Evolutionary conservation across 352 stramenopile genomes (phyloP), one percentile per base, ranked within the genome.

Genomic region (Phytophthora sp.): DNA sequence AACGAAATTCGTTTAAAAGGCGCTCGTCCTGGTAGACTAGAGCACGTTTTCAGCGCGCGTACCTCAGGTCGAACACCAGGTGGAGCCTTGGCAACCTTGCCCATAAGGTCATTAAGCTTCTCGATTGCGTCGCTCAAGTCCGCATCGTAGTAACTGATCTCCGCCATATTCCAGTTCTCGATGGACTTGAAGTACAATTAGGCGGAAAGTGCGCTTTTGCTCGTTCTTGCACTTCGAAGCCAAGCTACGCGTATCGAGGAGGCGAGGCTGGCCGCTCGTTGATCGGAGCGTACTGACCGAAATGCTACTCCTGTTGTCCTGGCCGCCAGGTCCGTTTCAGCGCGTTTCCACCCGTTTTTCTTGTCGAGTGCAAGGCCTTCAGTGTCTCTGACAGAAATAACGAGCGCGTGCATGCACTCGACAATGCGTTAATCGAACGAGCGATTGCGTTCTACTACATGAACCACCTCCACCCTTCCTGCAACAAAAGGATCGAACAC

Each of bases 71-170:
- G 85, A 64, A 92, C 57, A 34, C 71, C 84, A 0, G 85, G 74
- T 27, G 84, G 84, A 28, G 87, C 85, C 69, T 94, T 94, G 57
- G 84, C 51, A 27, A 93, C 72, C 66, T 94, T 93, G 58, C 79
- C 72, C 87, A 94, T 94, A 43, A 89, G 61, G n/a, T 93, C 82
- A 59, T 94, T 92, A 43, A 96, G 79, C 56, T 93, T 92, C 12
- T 83, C 74, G 39, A 96, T 80, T 28, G 87, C 87, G 44, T 94
- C 87, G 37, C 77, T 90, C 26, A 96, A 71, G 59, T 96, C 87
- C 10, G 84, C 84, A 51, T 94, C 85, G 57, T 96, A 94, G 74
- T 96, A 94, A 53, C 82, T 90, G 72, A 94, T 91, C 74, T 96
- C 87, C 11, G 83, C 80, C 87, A 96, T 96, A 34, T 24, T 17